A percentile compares a stretch with the other conserved stretches of the same genome.
These are phyloP conservation scores for Pigoraptor vietnamica DNA, from an alignment of 78 protist genomes.

Conservation along the genomic window DNA sequence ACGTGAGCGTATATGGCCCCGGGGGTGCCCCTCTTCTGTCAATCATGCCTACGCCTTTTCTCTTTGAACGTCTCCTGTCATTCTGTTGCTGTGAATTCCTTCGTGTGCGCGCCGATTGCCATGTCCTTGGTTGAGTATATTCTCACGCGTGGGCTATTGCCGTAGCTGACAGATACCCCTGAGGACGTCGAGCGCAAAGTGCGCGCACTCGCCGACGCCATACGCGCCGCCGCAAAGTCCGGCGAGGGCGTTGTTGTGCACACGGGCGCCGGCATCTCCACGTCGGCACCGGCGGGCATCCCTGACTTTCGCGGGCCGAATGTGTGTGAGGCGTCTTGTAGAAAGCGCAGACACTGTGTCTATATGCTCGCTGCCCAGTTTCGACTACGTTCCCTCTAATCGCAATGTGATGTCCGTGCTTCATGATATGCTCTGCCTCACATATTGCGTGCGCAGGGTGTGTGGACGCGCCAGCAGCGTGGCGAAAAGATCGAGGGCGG, in stretches of 20 bases:
- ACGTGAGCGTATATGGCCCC: no score
- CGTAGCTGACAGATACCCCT: no score
- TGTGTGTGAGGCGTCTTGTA: background rate
- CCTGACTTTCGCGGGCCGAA: conserved; percentile 29
- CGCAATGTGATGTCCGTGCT: background rate
- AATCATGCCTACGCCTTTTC: no score
- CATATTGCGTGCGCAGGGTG: no score
- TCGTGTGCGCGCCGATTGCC: no score
- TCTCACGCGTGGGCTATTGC: no score
- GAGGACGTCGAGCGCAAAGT: background rate
- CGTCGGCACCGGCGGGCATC: conserved; percentile 16
- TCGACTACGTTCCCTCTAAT: background rate
- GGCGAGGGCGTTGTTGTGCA: background rate
- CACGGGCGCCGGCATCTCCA: conserved; percentile 46
- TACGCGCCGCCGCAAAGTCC: background rate
- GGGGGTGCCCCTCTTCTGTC: no score
- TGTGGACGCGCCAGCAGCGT: background rate
- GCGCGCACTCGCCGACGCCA: background rate
- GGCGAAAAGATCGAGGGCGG: background rate
- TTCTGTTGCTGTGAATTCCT: no score
- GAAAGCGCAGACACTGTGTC: background rate
- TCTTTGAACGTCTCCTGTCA: no score
- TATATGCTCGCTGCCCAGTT: background rate
- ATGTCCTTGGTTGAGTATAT: no score
- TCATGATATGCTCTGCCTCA: background rate